A percentile compares a stretch with the other conserved stretches of the same genome.
phyloP scores from a whole-genome alignment of 2,329 filamentous ascomycete species.

The Stagonosporopsis cucurbitacearum region DNA sequence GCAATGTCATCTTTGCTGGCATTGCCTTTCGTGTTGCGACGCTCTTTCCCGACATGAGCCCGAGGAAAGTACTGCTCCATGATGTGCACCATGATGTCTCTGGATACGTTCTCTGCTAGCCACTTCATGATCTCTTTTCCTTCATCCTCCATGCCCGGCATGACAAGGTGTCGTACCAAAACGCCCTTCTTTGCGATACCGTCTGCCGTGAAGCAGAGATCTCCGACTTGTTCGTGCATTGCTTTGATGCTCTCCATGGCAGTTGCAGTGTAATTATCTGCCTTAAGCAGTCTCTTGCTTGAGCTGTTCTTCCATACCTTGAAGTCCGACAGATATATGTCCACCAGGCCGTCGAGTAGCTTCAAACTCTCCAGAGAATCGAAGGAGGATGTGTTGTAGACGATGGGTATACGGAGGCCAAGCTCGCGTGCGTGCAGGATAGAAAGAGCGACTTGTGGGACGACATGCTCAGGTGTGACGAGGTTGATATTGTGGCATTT shows the following conservation, averaged over 20 bases:
- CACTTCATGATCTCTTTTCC: constrained; percentile 76
- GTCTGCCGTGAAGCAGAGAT: constrained; percentile 81
- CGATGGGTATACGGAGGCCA: constrained; percentile 73
- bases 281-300: constrained; percentile 76
- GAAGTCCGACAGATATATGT: constrained; percentile 89
- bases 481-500: constrained; percentile 89
- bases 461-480: constrained; percentile 85
- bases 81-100: constrained; percentile 80
- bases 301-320: constrained; percentile 76
- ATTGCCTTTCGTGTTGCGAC: constrained; percentile 43
- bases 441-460: constrained; percentile 79
- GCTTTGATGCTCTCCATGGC: constrained; percentile 79
- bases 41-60: constrained; percentile 79
- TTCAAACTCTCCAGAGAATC: constrained; percentile 75
- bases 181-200: constrained; percentile 81
- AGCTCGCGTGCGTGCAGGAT: constrained; percentile 75
- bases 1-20: constrained; percentile 37
- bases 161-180: constrained; percentile 79
- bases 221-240: constrained; percentile 83
- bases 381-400: constrained; percentile 86
- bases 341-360: constrained; percentile 78
- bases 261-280: constrained; percentile 73
- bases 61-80: constrained; percentile 89
- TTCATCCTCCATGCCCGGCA: constrained; percentile 80
- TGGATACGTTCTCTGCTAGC: constrained; percentile 74